phyloP scores from a whole-genome alignment of 2,329 filamentous ascomycete species.

The Neonectria sp. region DNA sequence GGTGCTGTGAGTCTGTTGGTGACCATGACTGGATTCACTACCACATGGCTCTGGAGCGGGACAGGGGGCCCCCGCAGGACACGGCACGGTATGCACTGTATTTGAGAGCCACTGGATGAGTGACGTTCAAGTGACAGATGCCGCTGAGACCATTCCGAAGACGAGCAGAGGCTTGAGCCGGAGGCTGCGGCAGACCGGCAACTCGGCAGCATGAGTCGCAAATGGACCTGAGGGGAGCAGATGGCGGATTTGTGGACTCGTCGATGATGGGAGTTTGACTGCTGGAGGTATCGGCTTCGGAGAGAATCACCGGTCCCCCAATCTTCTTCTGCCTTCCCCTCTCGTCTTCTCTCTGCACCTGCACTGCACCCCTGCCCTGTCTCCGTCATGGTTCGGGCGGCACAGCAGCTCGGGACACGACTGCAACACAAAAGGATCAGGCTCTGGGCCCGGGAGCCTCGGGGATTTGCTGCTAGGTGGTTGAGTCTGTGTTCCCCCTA shows the following conservation, averaged over 20 bases:
- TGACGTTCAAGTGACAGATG: neutral
- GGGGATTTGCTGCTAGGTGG: neutral
- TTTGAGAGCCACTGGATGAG: neutral
- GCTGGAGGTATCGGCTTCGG: neutral
- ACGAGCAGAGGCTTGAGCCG: slow-evolving; percentile 7
- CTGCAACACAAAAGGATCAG: neutral
- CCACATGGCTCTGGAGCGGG: slow-evolving; percentile 17
- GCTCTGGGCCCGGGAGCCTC: slow-evolving; percentile 5
- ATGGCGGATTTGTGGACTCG: neutral
- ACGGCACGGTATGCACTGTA: neutral
- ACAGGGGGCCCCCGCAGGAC: neutral
- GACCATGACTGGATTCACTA: neutral
- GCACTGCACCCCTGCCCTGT: neutral
- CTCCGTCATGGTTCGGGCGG: neutral
- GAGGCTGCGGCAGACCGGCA: slow-evolving; percentile 5
- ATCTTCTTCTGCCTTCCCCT: neutral
- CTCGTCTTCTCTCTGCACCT: neutral
- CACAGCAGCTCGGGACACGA: neutral
- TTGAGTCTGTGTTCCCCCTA: slow-evolving; percentile 5
- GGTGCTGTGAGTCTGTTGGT: slow-evolving; percentile 5
- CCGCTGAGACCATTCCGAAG: neutral
- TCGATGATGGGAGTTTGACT: neutral
- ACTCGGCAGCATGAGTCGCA: slow-evolving; percentile 17
- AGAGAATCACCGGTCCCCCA: slow-evolving; percentile 10
- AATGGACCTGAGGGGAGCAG: neutral